Evolutionary conservation across 2,329 filamentous ascomycete species (phyloP), one percentile per base, ranked within the genome.

Genomic region (Colletotrichum eremochloae): DNA sequence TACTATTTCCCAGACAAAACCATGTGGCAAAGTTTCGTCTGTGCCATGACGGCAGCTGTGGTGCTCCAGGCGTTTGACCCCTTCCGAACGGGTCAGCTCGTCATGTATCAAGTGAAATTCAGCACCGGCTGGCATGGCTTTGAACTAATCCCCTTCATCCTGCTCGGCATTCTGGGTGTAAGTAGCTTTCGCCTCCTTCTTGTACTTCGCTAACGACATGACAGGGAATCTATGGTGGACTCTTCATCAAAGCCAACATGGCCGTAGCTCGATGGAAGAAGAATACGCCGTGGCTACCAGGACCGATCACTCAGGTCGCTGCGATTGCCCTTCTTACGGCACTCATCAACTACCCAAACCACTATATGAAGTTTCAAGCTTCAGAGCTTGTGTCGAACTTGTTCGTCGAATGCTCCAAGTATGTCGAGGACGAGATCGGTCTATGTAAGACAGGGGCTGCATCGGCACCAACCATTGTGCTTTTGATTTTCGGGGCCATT

Each of bases 1-100:
- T 98, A 98, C 81, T 98, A 98, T 82, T 98, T 98, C 77, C 96
- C 96, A 0, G 96, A 98, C 83, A 98, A 98, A 82, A 98, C 96
- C 12, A 98, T 99, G 96, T 99, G 96, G 96, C 96, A 98, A 81
- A 97, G 95, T 78, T 99, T 99, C 79, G 96, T 99, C 52, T 98
- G 96, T 78, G 96, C 96, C 80, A 98, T 98, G 95, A 94, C 97
- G n/a, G 96, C 95, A 20, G 96, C 96, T 24, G 94, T 98, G 48
- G 94, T 95, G 18, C 86, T 99, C 5, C 96, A 98, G 81, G 94
- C 94, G 6, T 89, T 97, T 74, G 96, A 99, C 80, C 96, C 96
- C 5, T 98, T 98, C 80, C 90, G 96, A 65, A 97, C 95, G 1
- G 96, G 96, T 66, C 97, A 99, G 81, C 92, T 98, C 65, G 96